Evolutionary conservation across 208 protist species (phyloP).

Genomic region (Porcisia deanei): DNA sequence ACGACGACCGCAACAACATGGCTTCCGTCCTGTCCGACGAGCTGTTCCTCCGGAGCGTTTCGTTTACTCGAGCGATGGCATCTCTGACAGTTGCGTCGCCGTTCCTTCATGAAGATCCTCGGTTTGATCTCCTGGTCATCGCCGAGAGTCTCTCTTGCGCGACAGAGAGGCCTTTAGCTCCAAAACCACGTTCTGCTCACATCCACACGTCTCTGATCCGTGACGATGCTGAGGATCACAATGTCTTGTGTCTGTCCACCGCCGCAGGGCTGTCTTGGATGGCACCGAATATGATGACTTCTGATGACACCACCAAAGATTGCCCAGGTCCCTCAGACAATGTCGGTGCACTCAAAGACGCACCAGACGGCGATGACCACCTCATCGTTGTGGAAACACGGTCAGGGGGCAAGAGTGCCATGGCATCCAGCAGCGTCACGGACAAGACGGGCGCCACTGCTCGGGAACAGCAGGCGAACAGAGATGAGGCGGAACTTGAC

Average conservation of each 20-base stretch:
- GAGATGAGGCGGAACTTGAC: neutral
- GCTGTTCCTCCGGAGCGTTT: constrained; percentile 4
- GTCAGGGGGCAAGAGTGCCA: neutral
- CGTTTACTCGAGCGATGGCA: constrained; percentile 9
- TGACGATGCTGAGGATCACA: neutral
- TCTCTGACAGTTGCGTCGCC: constrained; percentile 12
- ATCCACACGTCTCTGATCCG: neutral
- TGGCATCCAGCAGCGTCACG: neutral
- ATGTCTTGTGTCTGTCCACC: too few relatives aligned
- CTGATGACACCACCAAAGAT: too few relatives aligned
- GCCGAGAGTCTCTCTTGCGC: constrained; percentile 6
- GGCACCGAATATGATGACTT: neutral
- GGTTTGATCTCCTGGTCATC: constrained; percentile 15
- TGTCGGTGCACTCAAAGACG: too few relatives aligned
- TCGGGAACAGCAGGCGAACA: neutral
- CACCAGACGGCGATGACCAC: neutral
- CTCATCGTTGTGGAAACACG: constrained; percentile 1
- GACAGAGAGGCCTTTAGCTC: neutral
- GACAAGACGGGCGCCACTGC: too few relatives aligned
- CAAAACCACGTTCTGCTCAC: neutral
- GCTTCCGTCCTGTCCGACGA: constrained; percentile 4
- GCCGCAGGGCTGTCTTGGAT: neutral
- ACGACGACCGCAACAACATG: constrained; percentile 6
- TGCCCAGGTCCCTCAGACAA: neutral
- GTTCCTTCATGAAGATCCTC: constrained; percentile 13